A percentile compares a stretch with the other conserved stretches of the same genome.
Evolutionary conservation across 345 rosid species (phyloP).

Genomic region (Turritis glabra): DNA sequence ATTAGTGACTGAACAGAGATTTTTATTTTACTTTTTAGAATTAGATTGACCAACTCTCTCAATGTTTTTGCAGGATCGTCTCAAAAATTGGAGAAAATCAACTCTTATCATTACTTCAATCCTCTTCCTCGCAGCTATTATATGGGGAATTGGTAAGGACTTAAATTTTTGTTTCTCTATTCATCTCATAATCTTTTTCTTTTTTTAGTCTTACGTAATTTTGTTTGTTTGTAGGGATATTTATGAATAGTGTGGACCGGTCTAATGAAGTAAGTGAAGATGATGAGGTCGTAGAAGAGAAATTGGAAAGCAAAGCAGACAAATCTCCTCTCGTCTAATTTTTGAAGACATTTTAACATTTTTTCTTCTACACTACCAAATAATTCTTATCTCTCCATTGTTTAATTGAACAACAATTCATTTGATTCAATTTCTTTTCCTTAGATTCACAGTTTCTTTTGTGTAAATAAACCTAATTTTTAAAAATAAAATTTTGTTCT

Average conservation of each 20-base stretch:
- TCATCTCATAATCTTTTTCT: background rate
- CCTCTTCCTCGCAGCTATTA: constrained; percentile 70
- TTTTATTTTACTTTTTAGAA: background rate
- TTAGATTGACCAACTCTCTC: background rate
- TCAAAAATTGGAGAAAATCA: constrained; percentile 81
- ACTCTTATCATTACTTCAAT: constrained; percentile 74
- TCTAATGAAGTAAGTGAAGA: constrained; percentile 53
- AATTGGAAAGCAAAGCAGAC: constrained; percentile 21
- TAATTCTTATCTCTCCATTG: constrained; percentile 12
- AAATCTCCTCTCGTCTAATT: constrained; percentile 23
- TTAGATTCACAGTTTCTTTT: background rate
- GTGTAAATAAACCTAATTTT: constrained; percentile 28
- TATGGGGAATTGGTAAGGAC: constrained; percentile 78
- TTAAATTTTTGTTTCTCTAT: background rate
- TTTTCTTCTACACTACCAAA: constrained; percentile 4
- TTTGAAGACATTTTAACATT: constrained; percentile 16
- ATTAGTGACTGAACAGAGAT: background rate
- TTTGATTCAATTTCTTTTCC: constrained; percentile 17
- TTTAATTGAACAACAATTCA: constrained; percentile 23
- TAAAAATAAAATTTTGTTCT: background rate
- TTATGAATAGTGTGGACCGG: constrained; percentile 66
- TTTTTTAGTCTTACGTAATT: background rate
- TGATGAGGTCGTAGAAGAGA: constrained; percentile 25
- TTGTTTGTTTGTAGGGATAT: constrained; percentile 59
- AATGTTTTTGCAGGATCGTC: constrained; percentile 50